Evolutionary conservation across 2,329 filamentous ascomycete genomes (phyloP), one percentile per base, ranked within the genome.

Genomic region (Tolypocladium endophyticum): DNA sequence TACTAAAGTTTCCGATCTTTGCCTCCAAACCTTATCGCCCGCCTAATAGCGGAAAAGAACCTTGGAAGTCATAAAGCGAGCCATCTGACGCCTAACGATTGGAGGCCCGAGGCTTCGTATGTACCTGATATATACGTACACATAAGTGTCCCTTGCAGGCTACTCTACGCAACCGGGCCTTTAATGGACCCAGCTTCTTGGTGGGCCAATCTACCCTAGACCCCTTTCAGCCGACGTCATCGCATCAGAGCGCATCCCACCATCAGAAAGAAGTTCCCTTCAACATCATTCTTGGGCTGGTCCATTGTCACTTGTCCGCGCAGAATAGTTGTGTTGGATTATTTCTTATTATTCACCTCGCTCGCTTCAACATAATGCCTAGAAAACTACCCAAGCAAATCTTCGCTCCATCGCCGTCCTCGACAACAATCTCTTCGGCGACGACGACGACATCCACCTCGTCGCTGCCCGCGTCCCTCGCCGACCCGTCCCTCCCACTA

Each of bases 401-500:
- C 18, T 38, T 41, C 55, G 25, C 33, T 30, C 60, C 62, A 3
- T 61, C 67, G n/a, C 59, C 47, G 43, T 57, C 61, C 6, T 53
- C 61, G 18, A 28, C 53, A n/a, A 35, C 53, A 8, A 11, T 30
- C 33, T 55, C 62, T 1, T 57, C 58, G 30, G 47, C 35, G 25
- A 28, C 59, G 18, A 36, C 50, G 18, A n/a, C 56, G 52, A 47
- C 43, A 11, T 30, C 50, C 20, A 41, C 50, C 14, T 47, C 66
- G 18, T 58, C 60, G 47, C 65, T 73, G 25, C 79, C 79, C 5
- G 39, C 70, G 28, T 76, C 79, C 65, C 77, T 84, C 43, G 68
- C 71, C 64, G 79, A 83, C 72, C 74, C 84, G 50, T 58, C 66
- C 18, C 82, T 86, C 0, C 89, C 91, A 0, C 82, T 96, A 1